These are phyloP conservation scores for Xanthoconium purpureum DNA, from an alignment of 768 basidiomycete species.

Conservation along the genomic window DNA sequence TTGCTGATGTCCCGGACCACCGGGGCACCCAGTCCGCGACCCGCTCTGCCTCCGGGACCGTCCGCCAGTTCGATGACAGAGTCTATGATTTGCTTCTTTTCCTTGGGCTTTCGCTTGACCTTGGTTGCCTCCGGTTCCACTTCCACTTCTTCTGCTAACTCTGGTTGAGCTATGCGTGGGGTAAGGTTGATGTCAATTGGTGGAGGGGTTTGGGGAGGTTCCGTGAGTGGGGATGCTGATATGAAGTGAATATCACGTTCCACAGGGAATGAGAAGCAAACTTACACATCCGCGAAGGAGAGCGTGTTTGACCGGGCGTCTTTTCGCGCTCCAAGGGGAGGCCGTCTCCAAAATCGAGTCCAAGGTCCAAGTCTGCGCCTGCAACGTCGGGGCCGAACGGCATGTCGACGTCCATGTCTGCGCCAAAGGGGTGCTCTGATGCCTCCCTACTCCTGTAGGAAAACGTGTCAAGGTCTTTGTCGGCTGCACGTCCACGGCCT, in stretches of 20 bases:
- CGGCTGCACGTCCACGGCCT: conserved; percentile 41
- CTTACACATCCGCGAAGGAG: conserved; percentile 69
- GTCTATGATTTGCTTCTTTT: conserved; percentile 89
- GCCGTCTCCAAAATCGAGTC: conserved; percentile 66
- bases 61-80: conserved; percentile 80
- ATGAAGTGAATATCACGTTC: conserved; percentile 7
- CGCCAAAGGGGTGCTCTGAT: conserved; percentile 65
- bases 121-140: conserved; percentile 32
- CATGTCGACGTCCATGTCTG: conserved; percentile 50
- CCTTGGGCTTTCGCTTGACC: conserved; percentile 53
- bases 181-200: conserved; percentile 50
- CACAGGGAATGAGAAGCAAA: conserved; percentile 6
- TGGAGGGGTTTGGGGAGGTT: conserved; percentile 75
- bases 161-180: conserved; percentile 44
- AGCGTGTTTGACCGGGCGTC: conserved; percentile 58
- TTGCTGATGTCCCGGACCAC: conserved; percentile 56
- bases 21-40: conserved; percentile 58
- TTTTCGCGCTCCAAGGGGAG: conserved; percentile 44
- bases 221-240: conserved; percentile 72
- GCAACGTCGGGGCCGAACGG: conserved; percentile 49
- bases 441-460: conserved; percentile 61
- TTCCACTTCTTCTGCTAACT: conserved; percentile 36
- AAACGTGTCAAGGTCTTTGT: conserved; percentile 59
- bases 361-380: conserved; percentile 61
- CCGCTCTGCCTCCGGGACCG: conserved; percentile 51